Conservation (phyloP, 1,139 yeast species). For the Taphrina populina region DNA sequence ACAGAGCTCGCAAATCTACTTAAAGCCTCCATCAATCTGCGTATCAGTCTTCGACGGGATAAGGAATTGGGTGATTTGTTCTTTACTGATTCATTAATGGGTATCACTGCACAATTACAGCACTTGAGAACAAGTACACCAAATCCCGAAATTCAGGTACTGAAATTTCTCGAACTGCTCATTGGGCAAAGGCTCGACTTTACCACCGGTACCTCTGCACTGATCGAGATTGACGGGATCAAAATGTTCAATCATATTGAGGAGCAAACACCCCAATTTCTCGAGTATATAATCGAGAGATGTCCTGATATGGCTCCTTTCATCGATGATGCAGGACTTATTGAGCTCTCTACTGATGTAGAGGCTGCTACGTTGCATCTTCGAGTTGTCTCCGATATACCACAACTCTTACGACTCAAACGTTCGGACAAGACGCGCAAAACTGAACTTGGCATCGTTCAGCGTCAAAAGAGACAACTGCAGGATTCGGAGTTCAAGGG, state of each 20-base stretch:
- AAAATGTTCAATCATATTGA: background rate
- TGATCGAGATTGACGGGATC: too few species aligned
- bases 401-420: background rate
- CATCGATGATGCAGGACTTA: background rate
- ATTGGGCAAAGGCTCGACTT: background rate
- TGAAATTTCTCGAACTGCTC: background rate
- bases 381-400: slow-evolving; percentile 1
- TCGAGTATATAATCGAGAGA: background rate
- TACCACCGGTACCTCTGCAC: background rate
- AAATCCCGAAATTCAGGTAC: background rate
- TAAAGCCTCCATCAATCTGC: background rate
- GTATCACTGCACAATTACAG: slow-evolving; percentile 12
- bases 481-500: slow-evolving; percentile 29
- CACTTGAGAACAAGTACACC: background rate
- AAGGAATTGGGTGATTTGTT: slow-evolving; percentile 9
- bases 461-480: slow-evolving; percentile 11
- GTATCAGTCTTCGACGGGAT: background rate
- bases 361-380: background rate
- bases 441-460: slow-evolving; percentile 21
- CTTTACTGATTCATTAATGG: slow-evolving; percentile 8
- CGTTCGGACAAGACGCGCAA: background rate
- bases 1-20: background rate
- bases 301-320: background rate
- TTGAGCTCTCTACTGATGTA: background rate
- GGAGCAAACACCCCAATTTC: background rate